A percentile compares a stretch with the other conserved stretches of the same genome.
Evolutionary conservation across 1,284 basidiomycete species (phyloP).

Genomic region (Vanrija sp.): DNA sequence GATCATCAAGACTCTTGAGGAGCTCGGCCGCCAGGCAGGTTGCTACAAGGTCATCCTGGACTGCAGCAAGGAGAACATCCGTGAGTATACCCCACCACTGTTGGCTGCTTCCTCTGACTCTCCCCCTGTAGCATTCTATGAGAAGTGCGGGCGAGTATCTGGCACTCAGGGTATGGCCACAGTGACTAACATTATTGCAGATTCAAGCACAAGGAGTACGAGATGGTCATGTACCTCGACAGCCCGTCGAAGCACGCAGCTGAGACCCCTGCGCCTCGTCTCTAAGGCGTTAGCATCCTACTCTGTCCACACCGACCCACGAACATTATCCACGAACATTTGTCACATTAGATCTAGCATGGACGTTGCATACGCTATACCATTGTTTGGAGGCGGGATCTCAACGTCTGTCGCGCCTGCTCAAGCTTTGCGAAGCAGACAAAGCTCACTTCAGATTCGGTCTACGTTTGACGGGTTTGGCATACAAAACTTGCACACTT

Average conservation of each 20-base stretch:
- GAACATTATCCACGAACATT: too few relatives aligned
- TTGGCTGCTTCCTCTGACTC: slow-evolving; percentile 16
- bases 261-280: not conserved
- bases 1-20: slow-evolving; percentile 78
- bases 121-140: slow-evolving; percentile 72
- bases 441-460: too few relatives aligned
- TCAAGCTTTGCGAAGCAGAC: too few relatives aligned
- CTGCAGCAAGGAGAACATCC: slow-evolving; percentile 84
- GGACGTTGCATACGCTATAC: too few relatives aligned
- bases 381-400: too few relatives aligned
- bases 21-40: slow-evolving; percentile 68
- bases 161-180: too few relatives aligned
- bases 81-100: slow-evolving; percentile 55
- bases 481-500: too few relatives aligned
- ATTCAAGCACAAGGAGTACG: slow-evolving; percentile 77
- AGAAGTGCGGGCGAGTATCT: slow-evolving; percentile 70
- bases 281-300: not conserved
- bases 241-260: slow-evolving; percentile 7
- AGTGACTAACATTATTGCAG: too few relatives aligned
- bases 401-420: too few relatives aligned
- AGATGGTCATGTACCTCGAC: slow-evolving; percentile 64
- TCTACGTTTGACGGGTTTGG: too few relatives aligned
- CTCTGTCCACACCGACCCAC: too few relatives aligned
- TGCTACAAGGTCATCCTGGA: slow-evolving; percentile 97
- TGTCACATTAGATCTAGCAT: too few relatives aligned